Evolutionary conservation across 1,284 basidiomycete genomes (phyloP).

Genomic region (Leucoagaricus sp.): DNA sequence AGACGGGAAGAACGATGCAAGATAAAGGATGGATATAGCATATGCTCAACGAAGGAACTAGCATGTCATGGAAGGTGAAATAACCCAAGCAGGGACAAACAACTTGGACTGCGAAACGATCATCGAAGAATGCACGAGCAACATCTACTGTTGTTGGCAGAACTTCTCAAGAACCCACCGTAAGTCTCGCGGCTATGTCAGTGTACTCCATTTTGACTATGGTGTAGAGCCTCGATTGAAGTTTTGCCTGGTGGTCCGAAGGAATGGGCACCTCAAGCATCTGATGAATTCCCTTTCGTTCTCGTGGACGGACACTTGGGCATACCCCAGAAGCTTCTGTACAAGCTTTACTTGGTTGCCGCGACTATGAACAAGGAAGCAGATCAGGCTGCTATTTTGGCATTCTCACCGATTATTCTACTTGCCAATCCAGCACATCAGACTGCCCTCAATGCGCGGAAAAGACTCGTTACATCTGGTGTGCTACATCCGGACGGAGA

Average conservation of each 20-base stretch:
- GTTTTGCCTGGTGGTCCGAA: conserved; percentile 48
- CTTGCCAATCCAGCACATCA: conserved; percentile 70
- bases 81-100: conserved; percentile 12
- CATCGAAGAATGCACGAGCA: background rate
- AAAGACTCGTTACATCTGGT: conserved; percentile 43
- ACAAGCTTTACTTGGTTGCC: conserved; percentile 50
- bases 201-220: background rate
- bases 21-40: conserved; percentile 2
- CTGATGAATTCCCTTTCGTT: conserved; percentile 48
- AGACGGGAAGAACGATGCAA: background rate
- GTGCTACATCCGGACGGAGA: conserved; percentile 42
- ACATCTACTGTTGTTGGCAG: background rate
- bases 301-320: conserved; percentile 62
- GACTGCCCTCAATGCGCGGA: conserved; percentile 61
- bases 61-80: background rate
- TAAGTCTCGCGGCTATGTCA: conserved; percentile 19
- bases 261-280: conserved; percentile 34
- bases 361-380: conserved; percentile 22
- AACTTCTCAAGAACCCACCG: conserved; percentile 24
- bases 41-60: background rate
- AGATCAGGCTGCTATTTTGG: conserved; percentile 37
- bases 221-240: conserved; percentile 26
- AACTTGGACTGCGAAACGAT: background rate
- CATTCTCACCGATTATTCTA: conserved; percentile 35
- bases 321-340: conserved; percentile 57